Evolutionary conservation across 2,329 filamentous ascomycete genomes (phyloP).

Genomic region (Exophiala dermatitidis): DNA sequence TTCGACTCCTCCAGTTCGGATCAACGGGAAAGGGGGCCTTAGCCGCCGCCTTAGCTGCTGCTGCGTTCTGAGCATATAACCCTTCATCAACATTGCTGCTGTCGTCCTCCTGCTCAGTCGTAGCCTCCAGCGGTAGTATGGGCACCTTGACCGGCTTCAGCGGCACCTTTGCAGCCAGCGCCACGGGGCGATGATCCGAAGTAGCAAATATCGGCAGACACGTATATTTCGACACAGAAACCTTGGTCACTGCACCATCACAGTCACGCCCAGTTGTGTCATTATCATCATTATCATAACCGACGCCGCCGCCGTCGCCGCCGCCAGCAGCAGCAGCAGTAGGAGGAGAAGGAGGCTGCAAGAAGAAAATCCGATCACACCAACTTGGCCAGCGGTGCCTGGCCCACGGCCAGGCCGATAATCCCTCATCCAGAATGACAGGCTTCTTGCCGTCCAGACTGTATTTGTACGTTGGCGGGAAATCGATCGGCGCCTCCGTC

Average conservation of each 20-base stretch:
- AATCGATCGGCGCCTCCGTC: slow-evolving; percentile 63
- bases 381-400: slow-evolving; percentile 80
- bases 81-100: too few species aligned
- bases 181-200: slow-evolving; percentile 83
- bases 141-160: slow-evolving; percentile 36
- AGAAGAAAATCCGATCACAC: slow-evolving; percentile 83
- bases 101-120: too few species aligned
- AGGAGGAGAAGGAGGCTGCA: slow-evolving; percentile 41
- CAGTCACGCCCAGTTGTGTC: too few species aligned
- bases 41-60: too few species aligned
- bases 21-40: slow-evolving; percentile 51
- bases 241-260: slow-evolving; percentile 39
- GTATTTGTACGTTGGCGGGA: slow-evolving; percentile 95
- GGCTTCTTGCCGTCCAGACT: slow-evolving; percentile 35
- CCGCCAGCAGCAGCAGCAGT: too few species aligned
- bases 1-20: slow-evolving; percentile 48
- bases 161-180: slow-evolving; percentile 61
- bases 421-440: slow-evolving; percentile 32
- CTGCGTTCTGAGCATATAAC: too few species aligned
- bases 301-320: too few species aligned
- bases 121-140: too few species aligned
- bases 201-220: slow-evolving; percentile 71
- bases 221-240: slow-evolving; percentile 59
- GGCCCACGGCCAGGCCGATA: slow-evolving; percentile 62
- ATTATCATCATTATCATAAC: too few species aligned